Base-by-base conservation (phyloP, 2,329 filamentous ascomycete species). In the Claviceps arundinis region DNA sequence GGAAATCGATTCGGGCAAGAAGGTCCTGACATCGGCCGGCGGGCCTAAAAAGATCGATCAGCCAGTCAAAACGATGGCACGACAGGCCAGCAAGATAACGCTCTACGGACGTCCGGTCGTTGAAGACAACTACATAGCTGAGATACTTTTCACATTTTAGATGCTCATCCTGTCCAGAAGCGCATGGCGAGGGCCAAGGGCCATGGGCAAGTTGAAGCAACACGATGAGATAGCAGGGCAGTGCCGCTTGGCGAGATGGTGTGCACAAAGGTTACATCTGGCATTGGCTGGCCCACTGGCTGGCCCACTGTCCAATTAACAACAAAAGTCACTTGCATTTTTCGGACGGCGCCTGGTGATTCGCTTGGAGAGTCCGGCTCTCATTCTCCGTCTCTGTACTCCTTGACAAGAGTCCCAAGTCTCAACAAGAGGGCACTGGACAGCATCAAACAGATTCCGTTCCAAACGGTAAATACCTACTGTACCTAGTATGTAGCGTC, bases 11-110 rank as follows among this genome's bases (percentile, higher is more conserved):
- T 48, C 48, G 48, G 52, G 24, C 26, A 45, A 45, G 40, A 40
- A 54, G 14, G 34, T 47, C 37, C 44, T 48, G 24, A 26, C 46
- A 51, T 54, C 49, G 46, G 47, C 41, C 47, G 34, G 24, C 47
- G 34, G 24, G 42, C 52, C 30, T 38, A 34, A 44, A 34, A 44
- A 37, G 37, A 54, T 54, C 50, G 47, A 41, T 37, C 8, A 34
- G 24, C 48, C 30, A 47, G n/a, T 13, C 45, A 37, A 22, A 34
- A 30, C 14, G 6, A 40, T 26, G 11, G 24, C 48, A 16, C 40
- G n/a, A 17, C 11, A 37, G 34, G 37, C 37, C 30, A 38, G 40
- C 40, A 30, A 44, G 38, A 37, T 44, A 24, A 44, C 42, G 13
- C 14, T 11, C 8, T 24, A 14, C 41, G 17, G 38, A 17, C n/a